Evolutionary conservation across 768 basidiomycete genomes (phyloP).

Genomic region (Dacryopinax spathularia): DNA sequence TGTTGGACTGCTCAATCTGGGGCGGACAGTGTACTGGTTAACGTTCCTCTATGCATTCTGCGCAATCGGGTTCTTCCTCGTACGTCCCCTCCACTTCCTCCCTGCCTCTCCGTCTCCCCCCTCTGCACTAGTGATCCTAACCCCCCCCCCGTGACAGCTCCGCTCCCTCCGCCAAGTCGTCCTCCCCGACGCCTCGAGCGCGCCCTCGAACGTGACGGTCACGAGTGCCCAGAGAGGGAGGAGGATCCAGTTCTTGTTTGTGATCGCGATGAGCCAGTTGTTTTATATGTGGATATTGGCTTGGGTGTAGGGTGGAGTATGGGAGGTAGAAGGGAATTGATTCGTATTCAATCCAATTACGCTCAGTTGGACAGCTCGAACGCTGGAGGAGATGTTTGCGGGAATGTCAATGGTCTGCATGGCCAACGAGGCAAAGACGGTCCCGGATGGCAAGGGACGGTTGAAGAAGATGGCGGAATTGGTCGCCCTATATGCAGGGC

Average conservation of each 20-base stretch:
- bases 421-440: too few relatives aligned
- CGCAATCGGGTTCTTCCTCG: slow-evolving; percentile 88
- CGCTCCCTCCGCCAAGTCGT: slow-evolving; percentile 86
- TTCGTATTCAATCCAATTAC: too few relatives aligned
- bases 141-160: slow-evolving; percentile 38
- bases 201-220: slow-evolving; percentile 37
- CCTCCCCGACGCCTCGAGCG: slow-evolving; percentile 56
- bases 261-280: slow-evolving; percentile 68
- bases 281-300: slow-evolving; percentile 77
- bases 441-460: too few relatives aligned
- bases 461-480: too few relatives aligned
- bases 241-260: slow-evolving; percentile 76
- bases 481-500: too few relatives aligned
- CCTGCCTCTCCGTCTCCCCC: neutral
- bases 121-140: neutral
- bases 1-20: slow-evolving; percentile 48
- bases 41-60: slow-evolving; percentile 76
- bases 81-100: slow-evolving; percentile 26
- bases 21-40: slow-evolving; percentile 46
- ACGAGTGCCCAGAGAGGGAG: slow-evolving; percentile 68
- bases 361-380: too few relatives aligned
- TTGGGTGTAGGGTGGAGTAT: slow-evolving; percentile 33
- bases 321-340: too few relatives aligned
- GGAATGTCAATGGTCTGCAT: too few relatives aligned
- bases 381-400: too few relatives aligned